Conservation (phyloP, 2,329 filamentous ascomycete species). For the Fusarium liriodendri region DNA sequence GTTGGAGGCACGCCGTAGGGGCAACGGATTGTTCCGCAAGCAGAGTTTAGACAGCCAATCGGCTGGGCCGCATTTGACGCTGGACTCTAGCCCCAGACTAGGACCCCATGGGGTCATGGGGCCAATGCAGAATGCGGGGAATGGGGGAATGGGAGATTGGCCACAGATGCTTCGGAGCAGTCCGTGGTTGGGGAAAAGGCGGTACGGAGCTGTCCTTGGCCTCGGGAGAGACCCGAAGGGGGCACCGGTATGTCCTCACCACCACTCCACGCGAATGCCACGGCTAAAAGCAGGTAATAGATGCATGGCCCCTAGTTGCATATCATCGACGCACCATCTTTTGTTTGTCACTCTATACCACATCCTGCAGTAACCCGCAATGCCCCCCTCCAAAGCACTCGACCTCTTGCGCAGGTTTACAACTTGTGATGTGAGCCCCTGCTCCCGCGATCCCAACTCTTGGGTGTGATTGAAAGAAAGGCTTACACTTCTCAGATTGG, state of each 20-base stretch:
- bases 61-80: conserved; percentile 19
- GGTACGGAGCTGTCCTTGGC: background rate
- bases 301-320: background rate
- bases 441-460: background rate
- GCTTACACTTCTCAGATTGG: conserved; percentile 22
- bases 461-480: background rate
- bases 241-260: background rate
- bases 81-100: background rate
- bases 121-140: background rate
- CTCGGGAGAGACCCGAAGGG: background rate
- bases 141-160: background rate
- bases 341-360: background rate
- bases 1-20: background rate
- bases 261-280: background rate
- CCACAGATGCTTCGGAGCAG: background rate
- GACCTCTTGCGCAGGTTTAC: background rate
- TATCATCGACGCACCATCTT: background rate
- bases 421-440: background rate
- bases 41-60: background rate
- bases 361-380: background rate
- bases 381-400: background rate
- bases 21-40: background rate
- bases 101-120: background rate
- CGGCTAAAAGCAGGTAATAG: background rate
- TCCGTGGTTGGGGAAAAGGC: background rate